Base-by-base conservation (phyloP, 2,329 filamentous ascomycete genomes). In the Trichothecium sympodiale region DNA sequence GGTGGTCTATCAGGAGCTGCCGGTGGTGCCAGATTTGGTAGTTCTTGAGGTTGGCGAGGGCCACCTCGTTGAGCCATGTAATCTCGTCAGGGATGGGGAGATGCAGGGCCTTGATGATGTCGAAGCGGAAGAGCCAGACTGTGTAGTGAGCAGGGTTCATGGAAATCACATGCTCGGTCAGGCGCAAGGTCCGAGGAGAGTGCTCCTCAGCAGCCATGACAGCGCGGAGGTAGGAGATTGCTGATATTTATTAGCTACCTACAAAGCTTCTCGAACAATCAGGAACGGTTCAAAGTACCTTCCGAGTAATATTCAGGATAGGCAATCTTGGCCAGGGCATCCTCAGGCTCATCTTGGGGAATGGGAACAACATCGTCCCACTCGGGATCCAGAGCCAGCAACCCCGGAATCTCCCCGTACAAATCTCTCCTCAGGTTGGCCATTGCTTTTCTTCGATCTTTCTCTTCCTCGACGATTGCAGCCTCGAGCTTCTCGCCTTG, bases 141-240 rank as follows among this genome's bases (percentile, higher is more conserved):
- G 91, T 98, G 64, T 98, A 98, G 64, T 98, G 91, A 1, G 91
- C 88, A 13, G 91, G 84, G 59, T 98, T 98, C 72, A 95, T 78
- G 41, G 69, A 67, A 53, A 98, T 96, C 53, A 98, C 79, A 58
- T 89, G 78, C 54, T 87, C 81, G 4, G 91, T 98, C 42, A 98
- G 74, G 23, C 68, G 71, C 30, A 98, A 70, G 26, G 78, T 83
- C 33, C 91, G 74, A 16, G 80, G 71, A 17, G 83, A 87, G 64
- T 81, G 73, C 59, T 98, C 91, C 54, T 93, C 82, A 33, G 67
- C 69, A 12, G 84, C 83, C 89, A 98, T 98, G 47, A 94, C 74
- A 41, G 91, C 88, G 41, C 91, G 83, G 36, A 98, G 75, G 60
- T 96, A 98, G 31, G 83, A 80, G 62, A 94, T 91, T 32, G 85